Evolutionary conservation across 371 early-diverging fungal genomes (phyloP).

Genomic region (Mortierella sp.): DNA sequence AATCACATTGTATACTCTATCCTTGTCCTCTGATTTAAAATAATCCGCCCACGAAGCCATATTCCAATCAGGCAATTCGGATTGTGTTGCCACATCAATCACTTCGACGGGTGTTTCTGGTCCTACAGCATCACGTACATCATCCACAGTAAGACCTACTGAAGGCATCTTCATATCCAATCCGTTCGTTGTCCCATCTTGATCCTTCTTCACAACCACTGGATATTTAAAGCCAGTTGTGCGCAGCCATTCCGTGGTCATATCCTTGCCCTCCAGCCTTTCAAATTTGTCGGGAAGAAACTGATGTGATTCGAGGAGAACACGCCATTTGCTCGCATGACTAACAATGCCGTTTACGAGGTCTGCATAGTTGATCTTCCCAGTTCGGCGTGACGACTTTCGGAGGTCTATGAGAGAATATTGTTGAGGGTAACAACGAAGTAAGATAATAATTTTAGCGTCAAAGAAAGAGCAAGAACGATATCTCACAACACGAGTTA

Average conservation of each 20-base stretch:
- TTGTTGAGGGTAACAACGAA: neutral
- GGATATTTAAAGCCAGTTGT: slow-evolving; percentile 72
- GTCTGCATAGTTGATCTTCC: slow-evolving; percentile 75
- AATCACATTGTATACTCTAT: slow-evolving; percentile 87
- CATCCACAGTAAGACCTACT: slow-evolving; percentile 67
- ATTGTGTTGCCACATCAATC: slow-evolving; percentile 86
- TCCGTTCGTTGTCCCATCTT: slow-evolving; percentile 57
- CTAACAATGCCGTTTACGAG: slow-evolving; percentile 78
- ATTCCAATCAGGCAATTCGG: slow-evolving; percentile 81
- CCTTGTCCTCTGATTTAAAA: slow-evolving; percentile 70
- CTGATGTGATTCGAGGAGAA: slow-evolving; percentile 66
- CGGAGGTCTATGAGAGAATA: slow-evolving; percentile 55
- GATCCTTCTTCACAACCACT: slow-evolving; percentile 61
- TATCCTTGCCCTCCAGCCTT: slow-evolving; percentile 63
- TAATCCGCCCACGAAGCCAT: slow-evolving; percentile 88
- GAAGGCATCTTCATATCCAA: slow-evolving; percentile 89
- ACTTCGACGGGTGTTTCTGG: slow-evolving; percentile 43
- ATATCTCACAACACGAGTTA: too few species aligned
- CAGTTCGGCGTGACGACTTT: slow-evolving; percentile 70
- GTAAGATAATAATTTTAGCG: too few species aligned
- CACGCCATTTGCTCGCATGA: slow-evolving; percentile 74
- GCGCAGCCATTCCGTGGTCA: slow-evolving; percentile 70
- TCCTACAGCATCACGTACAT: slow-evolving; percentile 80
- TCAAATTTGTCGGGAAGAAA: slow-evolving; percentile 71
- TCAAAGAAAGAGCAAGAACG: too few species aligned